Evolutionary conservation across 306 rosid genomes (phyloP).

Genomic region (Cucurbita argyrosperma): DNA sequence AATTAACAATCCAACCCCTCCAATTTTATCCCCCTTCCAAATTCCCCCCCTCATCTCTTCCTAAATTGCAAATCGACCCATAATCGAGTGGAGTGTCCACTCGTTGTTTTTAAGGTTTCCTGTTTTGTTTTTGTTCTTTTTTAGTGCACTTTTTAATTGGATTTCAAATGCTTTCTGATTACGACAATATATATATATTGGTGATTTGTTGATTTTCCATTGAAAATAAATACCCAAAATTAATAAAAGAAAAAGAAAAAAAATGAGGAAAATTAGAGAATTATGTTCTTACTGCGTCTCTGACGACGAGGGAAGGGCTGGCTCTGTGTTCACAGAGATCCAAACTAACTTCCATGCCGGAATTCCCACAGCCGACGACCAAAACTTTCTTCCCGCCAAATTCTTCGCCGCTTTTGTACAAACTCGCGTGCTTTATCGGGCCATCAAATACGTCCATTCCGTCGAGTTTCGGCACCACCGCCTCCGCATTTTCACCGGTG

Average conservation of each 20-base stretch:
- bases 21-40: not conserved
- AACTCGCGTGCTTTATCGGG: slow-evolving; percentile 32
- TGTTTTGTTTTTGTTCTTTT: slow-evolving; percentile 1
- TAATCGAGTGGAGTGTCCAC: not conserved
- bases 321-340: slow-evolving; percentile 60
- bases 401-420: slow-evolving; percentile 48
- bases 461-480: slow-evolving; percentile 37
- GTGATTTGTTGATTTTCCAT: not conserved
- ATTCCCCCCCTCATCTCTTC: not conserved
- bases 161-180: slow-evolving; percentile 3
- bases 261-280: not conserved
- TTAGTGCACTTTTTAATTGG: not conserved
- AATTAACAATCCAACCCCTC: not conserved
- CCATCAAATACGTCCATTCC: slow-evolving; percentile 34
- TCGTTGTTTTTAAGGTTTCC: slow-evolving; percentile 2
- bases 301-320: slow-evolving; percentile 45
- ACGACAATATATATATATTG: slow-evolving; percentile 6
- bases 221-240: no score
- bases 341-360: slow-evolving; percentile 68
- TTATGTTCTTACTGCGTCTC: slow-evolving; percentile 37
- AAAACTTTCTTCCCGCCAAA: slow-evolving; percentile 37
- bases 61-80: not conserved
- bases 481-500: slow-evolving; percentile 73
- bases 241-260: not conserved
- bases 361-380: slow-evolving; percentile 72